Percentiles rank a stretch among this genome's conserved stretches.
Evolutionary conservation across 495 filamentous ascomycete species (phyloP).

Genomic region (Baudoinia panamericana): DNA sequence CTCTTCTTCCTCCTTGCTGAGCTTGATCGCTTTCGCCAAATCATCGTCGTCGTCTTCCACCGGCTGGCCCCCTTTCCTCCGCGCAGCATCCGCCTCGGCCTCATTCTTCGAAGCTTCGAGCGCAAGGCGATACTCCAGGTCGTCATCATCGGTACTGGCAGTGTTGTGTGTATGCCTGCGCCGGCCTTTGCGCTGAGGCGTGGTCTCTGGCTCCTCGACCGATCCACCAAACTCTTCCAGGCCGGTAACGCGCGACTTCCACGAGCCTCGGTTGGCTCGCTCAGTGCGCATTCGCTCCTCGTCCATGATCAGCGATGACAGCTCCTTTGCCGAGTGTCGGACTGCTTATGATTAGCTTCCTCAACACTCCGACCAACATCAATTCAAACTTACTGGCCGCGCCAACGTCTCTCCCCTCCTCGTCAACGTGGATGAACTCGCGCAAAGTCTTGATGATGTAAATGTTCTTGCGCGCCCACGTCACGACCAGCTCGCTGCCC

Average conservation of each 20-base stretch:
- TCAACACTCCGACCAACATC: background rate
- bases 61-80: slow-evolving; percentile 42
- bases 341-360: slow-evolving; percentile 41
- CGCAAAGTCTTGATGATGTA: slow-evolving; percentile 97
- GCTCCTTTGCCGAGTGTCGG: slow-evolving; percentile 87
- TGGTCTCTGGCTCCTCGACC: slow-evolving; percentile 4
- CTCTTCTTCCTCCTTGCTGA: slow-evolving; percentile 91
- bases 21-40: slow-evolving; percentile 85
- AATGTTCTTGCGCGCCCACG: slow-evolving; percentile 94
- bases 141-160: slow-evolving; percentile 55
- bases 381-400: slow-evolving; percentile 59
- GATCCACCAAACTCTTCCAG: slow-evolving; percentile 61
- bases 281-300: slow-evolving; percentile 89
- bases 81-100: slow-evolving; percentile 79
- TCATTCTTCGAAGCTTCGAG: slow-evolving; percentile 94
- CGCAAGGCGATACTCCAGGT: slow-evolving; percentile 82
- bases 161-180: slow-evolving; percentile 12
- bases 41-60: slow-evolving; percentile 57
- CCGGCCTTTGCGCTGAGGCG: slow-evolving; percentile 13
- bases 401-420: slow-evolving; percentile 86
- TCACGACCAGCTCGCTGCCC: slow-evolving; percentile 90
- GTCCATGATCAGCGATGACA: slow-evolving; percentile 85
- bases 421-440: slow-evolving; percentile 92
- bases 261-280: slow-evolving; percentile 79
- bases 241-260: slow-evolving; percentile 92